Conservation (phyloP, 2,329 filamentous ascomycete species). For the Proliferodiscus dingleyae region DNA sequence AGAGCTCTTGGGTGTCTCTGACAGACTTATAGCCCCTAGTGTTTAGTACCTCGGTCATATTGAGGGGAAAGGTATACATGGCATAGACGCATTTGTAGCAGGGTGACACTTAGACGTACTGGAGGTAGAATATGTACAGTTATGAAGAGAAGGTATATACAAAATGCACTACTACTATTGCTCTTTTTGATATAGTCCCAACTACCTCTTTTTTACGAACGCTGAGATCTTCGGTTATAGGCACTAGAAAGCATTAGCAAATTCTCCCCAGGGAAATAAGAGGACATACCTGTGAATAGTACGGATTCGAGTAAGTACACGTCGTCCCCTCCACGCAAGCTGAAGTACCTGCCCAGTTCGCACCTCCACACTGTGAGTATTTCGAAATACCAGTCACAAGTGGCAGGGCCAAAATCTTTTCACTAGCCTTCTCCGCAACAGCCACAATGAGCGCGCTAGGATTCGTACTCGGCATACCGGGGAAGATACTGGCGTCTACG, state of each 20-base stretch:
- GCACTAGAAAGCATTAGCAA: neutral
- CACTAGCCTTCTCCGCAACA: conserved; percentile 47
- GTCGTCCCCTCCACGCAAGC: conserved; percentile 11
- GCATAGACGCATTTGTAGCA: no score
- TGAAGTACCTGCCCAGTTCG: conserved; percentile 11
- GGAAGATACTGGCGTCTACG: conserved; percentile 65
- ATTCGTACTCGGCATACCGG: conserved; percentile 64
- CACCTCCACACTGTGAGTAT: conserved; percentile 25
- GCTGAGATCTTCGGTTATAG: neutral
- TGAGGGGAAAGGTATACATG: no score
- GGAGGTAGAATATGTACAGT: neutral
- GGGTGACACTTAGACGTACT: neutral
- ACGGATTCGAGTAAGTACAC: conserved; percentile 19
- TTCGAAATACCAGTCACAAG: conserved; percentile 1
- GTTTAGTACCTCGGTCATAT: no score
- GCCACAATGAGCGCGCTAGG: conserved; percentile 61
- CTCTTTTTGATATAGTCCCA: no score
- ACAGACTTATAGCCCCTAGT: no score
- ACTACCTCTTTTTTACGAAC: neutral
- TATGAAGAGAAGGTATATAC: neutral
- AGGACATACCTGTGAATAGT: conserved; percentile 19
- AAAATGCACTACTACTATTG: no score
- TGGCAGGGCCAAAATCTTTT: conserved; percentile 28
- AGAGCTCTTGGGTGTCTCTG: no score
- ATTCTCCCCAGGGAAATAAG: neutral